phyloP scores from a whole-genome alignment of 2,329 filamentous ascomycete genomes.

The Colletotrichum sansevieriae region DNA sequence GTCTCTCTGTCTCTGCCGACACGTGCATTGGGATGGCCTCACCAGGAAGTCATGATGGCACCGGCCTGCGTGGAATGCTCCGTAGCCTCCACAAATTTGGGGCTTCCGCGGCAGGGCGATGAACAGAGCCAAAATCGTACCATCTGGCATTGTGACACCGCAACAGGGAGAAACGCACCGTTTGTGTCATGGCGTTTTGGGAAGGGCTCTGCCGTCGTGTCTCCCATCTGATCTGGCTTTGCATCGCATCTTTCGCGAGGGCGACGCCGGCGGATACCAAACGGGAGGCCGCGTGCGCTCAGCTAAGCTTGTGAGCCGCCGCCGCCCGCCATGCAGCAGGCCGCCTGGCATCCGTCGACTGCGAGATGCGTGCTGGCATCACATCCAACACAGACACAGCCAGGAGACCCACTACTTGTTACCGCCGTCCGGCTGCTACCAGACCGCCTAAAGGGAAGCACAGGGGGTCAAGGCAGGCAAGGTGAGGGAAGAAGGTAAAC shows the following conservation, averaged over 20 bases:
- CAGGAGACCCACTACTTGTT: too few relatives aligned
- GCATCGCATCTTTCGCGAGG: slow-evolving; percentile 20
- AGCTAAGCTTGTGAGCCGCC: background rate
- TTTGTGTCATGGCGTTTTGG: too few relatives aligned
- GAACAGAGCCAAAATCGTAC: slow-evolving; percentile 24
- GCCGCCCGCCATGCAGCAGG: background rate
- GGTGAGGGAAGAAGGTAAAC: too few relatives aligned
- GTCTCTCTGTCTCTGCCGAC: slow-evolving; percentile 4
- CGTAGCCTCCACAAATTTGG: background rate
- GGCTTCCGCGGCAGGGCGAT: background rate
- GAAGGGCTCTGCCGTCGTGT: background rate
- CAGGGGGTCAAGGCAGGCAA: background rate
- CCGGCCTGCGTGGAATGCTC: background rate
- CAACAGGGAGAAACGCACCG: background rate
- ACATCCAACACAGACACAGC: too few relatives aligned
- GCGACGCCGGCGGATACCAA: slow-evolving; percentile 8
- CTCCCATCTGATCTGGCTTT: slow-evolving; percentile 12
- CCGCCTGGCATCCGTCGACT: too few relatives aligned
- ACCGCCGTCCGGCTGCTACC: slow-evolving; percentile 1
- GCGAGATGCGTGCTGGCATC: background rate
- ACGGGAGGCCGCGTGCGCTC: background rate
- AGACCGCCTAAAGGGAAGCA: background rate
- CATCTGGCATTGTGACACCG: slow-evolving; percentile 31
- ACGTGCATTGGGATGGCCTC: slow-evolving; percentile 27
- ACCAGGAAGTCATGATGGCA: slow-evolving; percentile 4